Evolutionary conservation across 768 basidiomycete species (phyloP).

Genomic region (Rhizopogon rudus): DNA sequence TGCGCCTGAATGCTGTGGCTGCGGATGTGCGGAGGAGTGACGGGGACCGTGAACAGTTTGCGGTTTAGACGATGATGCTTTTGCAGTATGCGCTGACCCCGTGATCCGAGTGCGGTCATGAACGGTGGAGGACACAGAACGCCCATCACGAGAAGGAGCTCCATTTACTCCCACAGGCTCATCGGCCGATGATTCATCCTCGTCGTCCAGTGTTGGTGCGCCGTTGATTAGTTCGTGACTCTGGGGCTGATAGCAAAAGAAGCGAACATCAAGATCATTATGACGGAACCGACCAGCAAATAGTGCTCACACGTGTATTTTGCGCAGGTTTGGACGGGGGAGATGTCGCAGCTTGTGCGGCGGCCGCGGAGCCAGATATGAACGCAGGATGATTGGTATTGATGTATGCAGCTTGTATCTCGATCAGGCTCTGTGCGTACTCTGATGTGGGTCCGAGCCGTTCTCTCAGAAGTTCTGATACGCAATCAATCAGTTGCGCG

Average conservation of each 20-base stretch:
- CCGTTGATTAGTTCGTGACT: conserved; percentile 62
- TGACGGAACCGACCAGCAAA: conserved; percentile 5
- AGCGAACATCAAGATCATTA: conserved; percentile 11
- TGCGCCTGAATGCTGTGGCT: conserved; percentile 27
- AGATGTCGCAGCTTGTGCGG: conserved; percentile 43
- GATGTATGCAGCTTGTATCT: conserved; percentile 98
- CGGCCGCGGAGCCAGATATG: conserved; percentile 69
- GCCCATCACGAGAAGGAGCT: conserved; percentile 46
- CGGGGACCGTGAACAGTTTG: conserved; percentile 27
- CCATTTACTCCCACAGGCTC: conserved; percentile 53
- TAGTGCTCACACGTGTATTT: conserved; percentile 48
- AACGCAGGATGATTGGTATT: conserved; percentile 99
- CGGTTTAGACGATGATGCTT: conserved; percentile 19
- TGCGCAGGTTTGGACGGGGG: conserved; percentile 38
- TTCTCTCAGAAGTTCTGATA: conserved; percentile 94
- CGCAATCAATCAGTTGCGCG: conserved; percentile 90
- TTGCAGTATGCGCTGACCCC: conserved; percentile 29
- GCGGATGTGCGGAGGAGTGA: conserved; percentile 31
- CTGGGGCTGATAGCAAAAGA: conserved; percentile 42
- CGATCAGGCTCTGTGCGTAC: conserved; percentile 93
- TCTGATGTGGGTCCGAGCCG: conserved; percentile 94
- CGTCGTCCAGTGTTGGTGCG: conserved; percentile 46
- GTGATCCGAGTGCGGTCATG: conserved; percentile 67
- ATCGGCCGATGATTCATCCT: conserved; percentile 59
- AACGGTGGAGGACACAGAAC: conserved; percentile 72